Evolutionary conservation across 208 protist genomes (phyloP).

Genomic region (Acanthamoeba comandoni): DNA sequence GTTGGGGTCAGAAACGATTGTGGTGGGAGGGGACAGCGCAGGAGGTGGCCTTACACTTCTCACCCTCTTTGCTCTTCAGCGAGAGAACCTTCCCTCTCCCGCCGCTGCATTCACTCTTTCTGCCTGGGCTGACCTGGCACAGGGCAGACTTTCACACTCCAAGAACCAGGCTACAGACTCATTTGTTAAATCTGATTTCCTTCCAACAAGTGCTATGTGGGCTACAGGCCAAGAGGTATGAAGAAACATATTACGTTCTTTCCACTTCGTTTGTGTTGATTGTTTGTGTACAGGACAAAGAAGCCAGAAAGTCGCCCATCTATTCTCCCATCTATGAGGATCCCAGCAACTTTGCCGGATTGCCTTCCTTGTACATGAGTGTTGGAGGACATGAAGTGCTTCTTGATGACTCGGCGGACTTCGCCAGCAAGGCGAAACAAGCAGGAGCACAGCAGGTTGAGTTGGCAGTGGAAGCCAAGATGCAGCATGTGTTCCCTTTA

Average conservation of each 20-base stretch:
- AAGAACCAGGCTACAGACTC: conserved; percentile 12
- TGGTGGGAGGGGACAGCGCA: conserved; percentile 56
- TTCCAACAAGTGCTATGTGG: too few species aligned
- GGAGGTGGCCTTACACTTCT: conserved; percentile 56
- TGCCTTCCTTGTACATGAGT: conserved; percentile 67
- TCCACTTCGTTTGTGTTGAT: too few species aligned
- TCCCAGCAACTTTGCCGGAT: conserved; percentile 26
- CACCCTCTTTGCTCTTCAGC: conserved; percentile 32
- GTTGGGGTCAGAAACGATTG: neutral
- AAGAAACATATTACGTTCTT: too few species aligned
- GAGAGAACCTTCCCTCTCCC: conserved; percentile 41
- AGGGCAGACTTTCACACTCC: neutral
- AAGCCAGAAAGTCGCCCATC: conserved; percentile 51
- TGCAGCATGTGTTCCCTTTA: conserved; percentile 56
- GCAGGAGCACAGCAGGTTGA: neutral
- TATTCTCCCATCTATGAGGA: conserved; percentile 35
- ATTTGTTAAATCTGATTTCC: neutral
- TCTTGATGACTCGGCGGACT: conserved; percentile 38
- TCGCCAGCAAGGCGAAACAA: conserved; percentile 52
- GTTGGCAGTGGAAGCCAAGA: neutral
- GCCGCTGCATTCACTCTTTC: conserved; percentile 40
- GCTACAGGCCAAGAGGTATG: too few species aligned
- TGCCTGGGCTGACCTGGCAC: conserved; percentile 51
- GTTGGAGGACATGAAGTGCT: conserved; percentile 35
- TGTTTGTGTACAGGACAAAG: neutral